These are phyloP conservation scores for Salvia miltiorrhiza DNA, from an alignment of 257 asterid species.

Conservation along the genomic window DNA sequence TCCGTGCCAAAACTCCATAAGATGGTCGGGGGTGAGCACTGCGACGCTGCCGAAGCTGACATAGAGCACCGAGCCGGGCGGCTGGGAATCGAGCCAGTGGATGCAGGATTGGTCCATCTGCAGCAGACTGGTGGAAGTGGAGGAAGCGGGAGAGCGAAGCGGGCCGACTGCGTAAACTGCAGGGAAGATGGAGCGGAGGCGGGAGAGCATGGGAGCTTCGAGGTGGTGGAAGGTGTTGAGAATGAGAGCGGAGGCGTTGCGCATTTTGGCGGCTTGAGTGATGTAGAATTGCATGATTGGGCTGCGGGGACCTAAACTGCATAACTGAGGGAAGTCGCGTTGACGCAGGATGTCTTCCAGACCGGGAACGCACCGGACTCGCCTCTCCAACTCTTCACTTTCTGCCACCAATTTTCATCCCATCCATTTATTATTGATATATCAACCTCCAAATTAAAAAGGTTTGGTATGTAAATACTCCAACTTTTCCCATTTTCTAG, in stretches of 20 bases:
- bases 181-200: constrained; percentile 36
- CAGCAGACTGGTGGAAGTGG: constrained; percentile 16
- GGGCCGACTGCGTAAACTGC: constrained; percentile 42
- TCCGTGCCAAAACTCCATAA: constrained; percentile 38
- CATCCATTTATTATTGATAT: no score
- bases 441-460: no score
- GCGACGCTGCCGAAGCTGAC: constrained; percentile 38
- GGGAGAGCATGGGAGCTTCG: constrained; percentile 30
- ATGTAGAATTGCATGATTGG: constrained; percentile 28
- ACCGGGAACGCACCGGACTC: constrained; percentile 31
- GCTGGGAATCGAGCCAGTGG: constrained; percentile 40
- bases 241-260: constrained; percentile 36
- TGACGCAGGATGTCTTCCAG: constrained; percentile 31
- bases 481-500: no score
- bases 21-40: constrained; percentile 11
- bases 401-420: constrained; percentile 12
- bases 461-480: no score
- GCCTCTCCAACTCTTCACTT: constrained; percentile 28
- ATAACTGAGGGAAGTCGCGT: constrained; percentile 38
- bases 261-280: constrained; percentile 27
- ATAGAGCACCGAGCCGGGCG: constrained; percentile 33
- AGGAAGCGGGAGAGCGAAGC: constrained; percentile 15
- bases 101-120: constrained; percentile 26
- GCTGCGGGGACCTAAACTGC: constrained; percentile 18
- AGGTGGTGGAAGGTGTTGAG: constrained; percentile 43